Evolutionary conservation across 306 rosid species (phyloP), one percentile per base, ranked within the genome.

Genomic region (Parietaria judaica): DNA sequence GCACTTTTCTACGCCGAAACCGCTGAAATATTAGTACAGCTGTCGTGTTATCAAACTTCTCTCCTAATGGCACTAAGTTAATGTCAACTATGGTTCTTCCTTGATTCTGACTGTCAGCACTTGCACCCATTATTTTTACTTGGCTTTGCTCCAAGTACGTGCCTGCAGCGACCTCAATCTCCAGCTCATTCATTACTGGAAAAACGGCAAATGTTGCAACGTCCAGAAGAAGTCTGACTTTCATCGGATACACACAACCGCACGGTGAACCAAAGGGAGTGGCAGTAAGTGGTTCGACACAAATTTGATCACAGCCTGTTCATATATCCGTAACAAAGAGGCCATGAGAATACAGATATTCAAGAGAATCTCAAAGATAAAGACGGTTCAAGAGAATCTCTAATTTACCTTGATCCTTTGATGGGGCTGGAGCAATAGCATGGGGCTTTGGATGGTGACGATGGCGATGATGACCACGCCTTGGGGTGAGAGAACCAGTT

Each of bases 181-280:
- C 98, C 48, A 91, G 83, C 74, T 81, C 92, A 59, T 69, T 70
- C 87, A 85, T 81, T 65, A 83, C 79, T 5, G 96, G 95, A 70
- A 88, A 85, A 71, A 91, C 79, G 76, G 76, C 66, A 69, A 70
- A 80, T 11, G 92, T 80, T 69, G 96, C 89, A 62, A 78, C 75
- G 72, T 82, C 98, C 74, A 91, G 79, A 55, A 81, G 70, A 68
- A 91, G 86, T 79, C 71, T 70, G 77, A 88, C 81, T 83, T 84
- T 85, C 95, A 91, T 88, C 65, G 98, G 98, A 75, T 80, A 77
- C 45, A 91, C 96, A 59, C 98, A 91, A 7, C 98, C 98, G 80
- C 98, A 91, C 72, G 95, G 98, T 56, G 98, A 83, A 66, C 92
- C 95, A 73, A 80, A 80, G 57, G 96, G 92, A 56, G 98, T 76